These are phyloP conservation scores for Butyriboletus loyo DNA, from an alignment of 768 basidiomycete genomes.

Conservation along the genomic window DNA sequence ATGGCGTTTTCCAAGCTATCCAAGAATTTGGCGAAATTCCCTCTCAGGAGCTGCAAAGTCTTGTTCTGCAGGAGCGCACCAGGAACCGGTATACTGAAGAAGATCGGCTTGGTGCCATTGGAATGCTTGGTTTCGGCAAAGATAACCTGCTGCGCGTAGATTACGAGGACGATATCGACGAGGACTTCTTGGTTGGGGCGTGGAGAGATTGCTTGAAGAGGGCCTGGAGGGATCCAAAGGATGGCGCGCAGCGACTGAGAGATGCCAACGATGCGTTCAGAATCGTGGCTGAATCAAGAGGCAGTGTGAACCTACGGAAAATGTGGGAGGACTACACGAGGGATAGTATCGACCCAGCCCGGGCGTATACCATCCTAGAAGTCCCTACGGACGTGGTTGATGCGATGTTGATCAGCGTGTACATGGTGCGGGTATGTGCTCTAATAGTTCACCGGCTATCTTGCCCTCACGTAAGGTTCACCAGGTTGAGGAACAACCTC, in stretches of 20 bases:
- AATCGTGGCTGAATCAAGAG: conserved; percentile 62
- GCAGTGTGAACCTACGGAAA: conserved; percentile 46
- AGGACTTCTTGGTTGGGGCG: conserved; percentile 66
- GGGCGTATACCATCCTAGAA: conserved; percentile 71
- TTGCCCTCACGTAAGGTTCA: conserved; percentile 6
- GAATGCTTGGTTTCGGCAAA: conserved; percentile 63
- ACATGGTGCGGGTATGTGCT: conserved; percentile 58
- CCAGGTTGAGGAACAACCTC: conserved; percentile 71
- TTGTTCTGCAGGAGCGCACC: conserved; percentile 58
- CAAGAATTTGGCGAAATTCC: conserved; percentile 47
- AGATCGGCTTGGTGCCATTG: conserved; percentile 49
- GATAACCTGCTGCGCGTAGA: conserved; percentile 60
- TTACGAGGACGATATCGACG: conserved; percentile 66
- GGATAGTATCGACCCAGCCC: conserved; percentile 60
- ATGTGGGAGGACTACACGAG: conserved; percentile 55
- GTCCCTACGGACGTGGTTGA: conserved; percentile 73
- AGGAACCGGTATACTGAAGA: conserved; percentile 61
- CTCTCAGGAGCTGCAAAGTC: conserved; percentile 48
- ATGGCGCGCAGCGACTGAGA: conserved; percentile 46
- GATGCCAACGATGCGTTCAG: conserved; percentile 67
- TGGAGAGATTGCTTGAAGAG: conserved; percentile 60
- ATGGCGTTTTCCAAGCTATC: conserved; percentile 48
- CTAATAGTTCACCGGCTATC: neutral
- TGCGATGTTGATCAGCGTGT: conserved; percentile 72
- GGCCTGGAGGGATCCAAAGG: conserved; percentile 47